Percentiles rank a stretch among this genome's conserved stretches.
Conservation (phyloP, 257 asterid species). For the Jaltomata sinuosa region DNA sequence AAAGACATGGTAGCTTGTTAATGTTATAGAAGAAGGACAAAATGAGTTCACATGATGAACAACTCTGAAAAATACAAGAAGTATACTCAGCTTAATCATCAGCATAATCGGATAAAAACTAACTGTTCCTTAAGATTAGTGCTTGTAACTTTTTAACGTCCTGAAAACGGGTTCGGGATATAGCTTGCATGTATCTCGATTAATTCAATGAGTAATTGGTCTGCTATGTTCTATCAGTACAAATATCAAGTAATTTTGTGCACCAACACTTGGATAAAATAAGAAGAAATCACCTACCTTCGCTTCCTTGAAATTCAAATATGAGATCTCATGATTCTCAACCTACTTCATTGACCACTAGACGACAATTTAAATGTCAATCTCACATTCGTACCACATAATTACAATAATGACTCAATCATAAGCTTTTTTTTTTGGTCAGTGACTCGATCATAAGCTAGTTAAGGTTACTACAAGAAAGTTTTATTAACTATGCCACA, state of each 20-base stretch:
- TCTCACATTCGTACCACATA: background rate
- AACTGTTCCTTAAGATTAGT: background rate
- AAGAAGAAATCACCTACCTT: background rate
- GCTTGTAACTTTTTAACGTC: background rate
- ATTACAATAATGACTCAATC: background rate
- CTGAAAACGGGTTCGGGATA: background rate
- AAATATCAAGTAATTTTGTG: background rate
- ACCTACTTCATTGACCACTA: too few relatives aligned
- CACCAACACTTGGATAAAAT: background rate
- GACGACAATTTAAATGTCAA: too few relatives aligned
- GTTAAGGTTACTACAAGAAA: background rate
- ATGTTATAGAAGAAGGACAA: background rate
- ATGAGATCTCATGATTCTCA: too few relatives aligned
- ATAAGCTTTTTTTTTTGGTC: too few relatives aligned
- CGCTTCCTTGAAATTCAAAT: too few relatives aligned
- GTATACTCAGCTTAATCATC: background rate
- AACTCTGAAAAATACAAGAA: background rate
- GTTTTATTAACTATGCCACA: background rate
- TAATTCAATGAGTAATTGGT: background rate
- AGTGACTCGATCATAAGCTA: background rate
- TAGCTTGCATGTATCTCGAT: background rate
- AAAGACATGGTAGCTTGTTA: background rate
- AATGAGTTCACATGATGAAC: background rate
- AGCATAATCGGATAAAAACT: background rate
- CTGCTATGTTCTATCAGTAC: background rate